These are phyloP conservation scores for Corchorus capsularis DNA, from an alignment of 345 rosid genomes.

Conservation along the genomic window DNA sequence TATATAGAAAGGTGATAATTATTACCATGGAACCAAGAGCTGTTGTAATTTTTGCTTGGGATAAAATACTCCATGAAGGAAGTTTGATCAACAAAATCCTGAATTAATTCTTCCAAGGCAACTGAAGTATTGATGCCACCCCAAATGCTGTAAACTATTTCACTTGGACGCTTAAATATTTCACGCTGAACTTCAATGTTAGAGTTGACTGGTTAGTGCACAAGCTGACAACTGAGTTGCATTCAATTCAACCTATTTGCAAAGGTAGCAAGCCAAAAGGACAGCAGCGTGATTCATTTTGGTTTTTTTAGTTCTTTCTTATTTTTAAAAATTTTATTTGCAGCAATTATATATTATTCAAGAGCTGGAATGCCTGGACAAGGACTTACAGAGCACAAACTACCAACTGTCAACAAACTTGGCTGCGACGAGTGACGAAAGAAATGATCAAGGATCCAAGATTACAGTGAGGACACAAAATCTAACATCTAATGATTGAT, in stretches of 20 bases:
- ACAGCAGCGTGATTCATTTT: slow-evolving; percentile 42
- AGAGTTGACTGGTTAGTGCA: slow-evolving; percentile 93
- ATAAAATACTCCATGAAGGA: slow-evolving; percentile 82
- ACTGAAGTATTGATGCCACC: slow-evolving; percentile 50
- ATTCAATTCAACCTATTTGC: slow-evolving; percentile 81
- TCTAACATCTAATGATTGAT: no score
- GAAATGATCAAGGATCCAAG: no score
- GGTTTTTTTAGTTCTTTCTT: no score
- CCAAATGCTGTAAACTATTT: slow-evolving; percentile 70
- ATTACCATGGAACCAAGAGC: no score
- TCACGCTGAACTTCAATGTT: slow-evolving; percentile 70
- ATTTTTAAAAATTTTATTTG: no score
- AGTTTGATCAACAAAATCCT: slow-evolving; percentile 81
- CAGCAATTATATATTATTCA: no score
- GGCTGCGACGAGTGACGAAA: no score
- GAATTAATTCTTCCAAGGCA: slow-evolving; percentile 63
- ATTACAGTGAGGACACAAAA: no score
- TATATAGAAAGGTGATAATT: neutral
- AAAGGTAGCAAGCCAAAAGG: slow-evolving; percentile 71
- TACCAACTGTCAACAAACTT: no score
- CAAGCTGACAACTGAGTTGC: slow-evolving; percentile 89
- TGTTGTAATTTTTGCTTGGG: no score
- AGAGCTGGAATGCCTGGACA: no score
- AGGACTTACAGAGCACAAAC: no score
- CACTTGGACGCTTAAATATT: slow-evolving; percentile 76